Conservation (phyloP, 176 grass and related monocot genomes). For the Cenchrus fungigraminus region DNA sequence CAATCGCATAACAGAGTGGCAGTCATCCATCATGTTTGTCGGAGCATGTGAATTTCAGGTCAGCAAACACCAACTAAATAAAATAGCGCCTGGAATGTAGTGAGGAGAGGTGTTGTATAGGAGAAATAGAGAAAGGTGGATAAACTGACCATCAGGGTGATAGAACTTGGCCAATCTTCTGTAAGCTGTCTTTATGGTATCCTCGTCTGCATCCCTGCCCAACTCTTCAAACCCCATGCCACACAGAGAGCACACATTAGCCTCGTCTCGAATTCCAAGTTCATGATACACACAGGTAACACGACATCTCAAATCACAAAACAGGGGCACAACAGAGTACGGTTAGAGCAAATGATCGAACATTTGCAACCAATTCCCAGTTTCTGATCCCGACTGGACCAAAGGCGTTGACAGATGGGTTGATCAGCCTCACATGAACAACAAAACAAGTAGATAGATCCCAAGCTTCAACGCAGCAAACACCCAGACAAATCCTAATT, state of each 20-base stretch:
- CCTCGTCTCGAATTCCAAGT: background rate
- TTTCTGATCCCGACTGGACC: background rate
- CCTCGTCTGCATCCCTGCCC: conserved; percentile 81
- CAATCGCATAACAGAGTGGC: background rate
- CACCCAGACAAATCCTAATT: background rate
- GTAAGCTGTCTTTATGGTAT: conserved; percentile 83
- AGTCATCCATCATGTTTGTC: background rate
- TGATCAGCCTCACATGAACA: background rate
- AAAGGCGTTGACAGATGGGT: background rate
- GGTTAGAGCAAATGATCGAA: conserved; percentile 5
- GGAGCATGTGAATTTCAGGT: background rate
- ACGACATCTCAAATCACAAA: conserved; percentile 3
- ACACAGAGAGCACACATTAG: conserved; percentile 27
- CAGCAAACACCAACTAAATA: background rate
- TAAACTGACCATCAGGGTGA: conserved; percentile 79
- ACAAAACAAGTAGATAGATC: background rate
- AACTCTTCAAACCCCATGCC: conserved; percentile 65
- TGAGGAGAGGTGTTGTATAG: background rate
- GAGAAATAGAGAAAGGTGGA: conserved; percentile 17
- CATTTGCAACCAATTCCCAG: background rate
- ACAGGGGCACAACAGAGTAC: background rate
- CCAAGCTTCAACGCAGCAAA: background rate
- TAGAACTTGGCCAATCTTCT: conserved; percentile 94
- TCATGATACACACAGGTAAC: background rate
- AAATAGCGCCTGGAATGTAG: background rate